Evolutionary conservation across 352 stramenopile genomes (phyloP).

Genomic region (Pythium vanterpoolii): DNA sequence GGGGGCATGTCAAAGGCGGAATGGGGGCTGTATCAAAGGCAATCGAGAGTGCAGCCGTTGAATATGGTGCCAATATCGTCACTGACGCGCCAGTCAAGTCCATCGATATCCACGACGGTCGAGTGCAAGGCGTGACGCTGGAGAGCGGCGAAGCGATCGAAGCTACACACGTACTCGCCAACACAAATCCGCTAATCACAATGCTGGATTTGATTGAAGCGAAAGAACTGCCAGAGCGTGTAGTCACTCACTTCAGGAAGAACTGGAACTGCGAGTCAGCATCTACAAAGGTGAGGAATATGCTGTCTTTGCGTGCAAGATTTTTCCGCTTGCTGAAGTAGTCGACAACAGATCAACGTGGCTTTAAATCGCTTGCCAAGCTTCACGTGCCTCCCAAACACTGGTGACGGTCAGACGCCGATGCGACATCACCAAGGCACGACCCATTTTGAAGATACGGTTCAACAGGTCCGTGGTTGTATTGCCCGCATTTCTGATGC

Average conservation of each 20-base stretch:
- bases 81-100: constrained; percentile 61
- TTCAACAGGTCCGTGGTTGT: constrained; percentile 40
- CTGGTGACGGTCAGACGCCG: constrained; percentile 42
- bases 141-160: constrained; percentile 49
- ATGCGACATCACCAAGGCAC: constrained; percentile 86
- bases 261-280: constrained; percentile 80
- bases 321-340: background rate
- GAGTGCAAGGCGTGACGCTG: constrained; percentile 61
- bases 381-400: constrained; percentile 79
- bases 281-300: constrained; percentile 58
- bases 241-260: constrained; percentile 70
- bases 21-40: constrained; percentile 84
- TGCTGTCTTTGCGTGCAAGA: background rate
- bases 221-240: constrained; percentile 43
- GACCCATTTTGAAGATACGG: constrained; percentile 86
- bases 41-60: constrained; percentile 52
- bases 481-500: background rate
- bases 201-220: constrained; percentile 81
- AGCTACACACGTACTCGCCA: constrained; percentile 70
- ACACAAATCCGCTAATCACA: constrained; percentile 72
- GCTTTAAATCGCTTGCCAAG: constrained; percentile 80
- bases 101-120: constrained; percentile 49
- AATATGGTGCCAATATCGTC: constrained; percentile 68
- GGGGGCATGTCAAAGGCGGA: constrained; percentile 87
- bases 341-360: constrained; percentile 70